Base-by-base conservation (phyloP, 768 basidiomycete genomes). In the Gymnopilus junonius region DNA sequence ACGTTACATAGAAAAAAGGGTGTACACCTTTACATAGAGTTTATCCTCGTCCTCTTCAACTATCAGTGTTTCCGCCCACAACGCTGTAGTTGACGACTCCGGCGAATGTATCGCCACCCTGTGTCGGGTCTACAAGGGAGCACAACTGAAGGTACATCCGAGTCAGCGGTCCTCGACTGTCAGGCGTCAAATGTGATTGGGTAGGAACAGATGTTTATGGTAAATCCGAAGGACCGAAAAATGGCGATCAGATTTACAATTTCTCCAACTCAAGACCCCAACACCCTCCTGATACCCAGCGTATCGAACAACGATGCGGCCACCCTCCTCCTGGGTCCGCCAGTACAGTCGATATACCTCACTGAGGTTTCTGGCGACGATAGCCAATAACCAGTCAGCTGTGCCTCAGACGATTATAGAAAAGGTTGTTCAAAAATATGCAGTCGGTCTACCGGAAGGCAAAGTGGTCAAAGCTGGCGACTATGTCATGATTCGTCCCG, bases 401-500 rank as follows among this genome's bases (percentile, higher is more conserved):
- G 65, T 80, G 12, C 89, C 93, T 6, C 97, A 99, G 76, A 97
- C 95, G 0, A 80, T 93, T 70, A 93, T 99, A 71, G 97, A 99
- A 78, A 99, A 99, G 81, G 91, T 99, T 65, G 96, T 99, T 0
- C 96, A 99, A 76, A 93, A 90, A 74, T 97, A 98, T 80, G 90
- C 97, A 0, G 93, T 99, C n/a, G 95, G 90, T 54, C 81, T 95
- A 1, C 88, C 94, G 2, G 77, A 83, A 56, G 91, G 90, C 45
- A 93, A 91, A 74, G 79, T 82, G 15, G 93, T 99, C 67, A 89
- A 87, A 69, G 93, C 95, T 37, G 97, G 97, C 14, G 97, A 99
- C 88, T 99, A 99, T 88, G 95, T 99, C 39, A 99, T 98, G 96
- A 97, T 99, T 78, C 87, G 88, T 42, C 97, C 97, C 23, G 91